A percentile compares a stretch with the other conserved stretches of the same genome.
These are phyloP conservation scores for Cucurbita ficifolia DNA, from an alignment of 306 rosid genomes.

Conservation along the genomic window DNA sequence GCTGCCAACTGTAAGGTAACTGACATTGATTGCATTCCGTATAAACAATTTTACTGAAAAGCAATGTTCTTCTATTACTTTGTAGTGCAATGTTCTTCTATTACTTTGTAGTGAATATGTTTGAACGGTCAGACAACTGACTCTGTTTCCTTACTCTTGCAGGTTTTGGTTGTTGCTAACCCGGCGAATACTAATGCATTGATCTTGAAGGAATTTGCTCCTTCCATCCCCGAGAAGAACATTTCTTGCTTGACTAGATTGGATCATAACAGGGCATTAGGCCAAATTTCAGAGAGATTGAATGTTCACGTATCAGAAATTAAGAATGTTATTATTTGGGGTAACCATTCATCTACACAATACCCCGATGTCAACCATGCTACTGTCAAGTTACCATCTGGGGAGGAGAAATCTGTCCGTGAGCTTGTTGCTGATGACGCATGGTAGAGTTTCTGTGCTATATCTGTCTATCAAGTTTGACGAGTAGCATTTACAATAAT, in stretches of 20 bases:
- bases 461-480: neutral
- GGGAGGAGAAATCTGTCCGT: constrained; percentile 69
- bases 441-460: constrained; percentile 32
- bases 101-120: neutral
- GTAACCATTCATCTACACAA: constrained; percentile 93
- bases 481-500: neutral
- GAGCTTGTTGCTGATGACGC: constrained; percentile 70
- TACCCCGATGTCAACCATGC: constrained; percentile 98
- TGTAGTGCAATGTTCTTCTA: neutral
- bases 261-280: constrained; percentile 95
- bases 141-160: constrained; percentile 14
- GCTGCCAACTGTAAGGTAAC: constrained; percentile 90
- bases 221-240: constrained; percentile 86
- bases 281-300: constrained; percentile 89
- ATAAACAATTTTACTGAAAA: neutral
- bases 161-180: constrained; percentile 97
- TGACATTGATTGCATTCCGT: neutral
- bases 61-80: neutral
- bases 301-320: constrained; percentile 73
- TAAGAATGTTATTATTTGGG: constrained; percentile 91
- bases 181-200: constrained; percentile 97
- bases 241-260: constrained; percentile 80
- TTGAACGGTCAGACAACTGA: neutral
- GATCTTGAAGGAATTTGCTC: constrained; percentile 96
- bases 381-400: constrained; percentile 57